Evolutionary conservation across 1,139 yeast species (phyloP).

Genomic region (Eremothecium coryli): DNA sequence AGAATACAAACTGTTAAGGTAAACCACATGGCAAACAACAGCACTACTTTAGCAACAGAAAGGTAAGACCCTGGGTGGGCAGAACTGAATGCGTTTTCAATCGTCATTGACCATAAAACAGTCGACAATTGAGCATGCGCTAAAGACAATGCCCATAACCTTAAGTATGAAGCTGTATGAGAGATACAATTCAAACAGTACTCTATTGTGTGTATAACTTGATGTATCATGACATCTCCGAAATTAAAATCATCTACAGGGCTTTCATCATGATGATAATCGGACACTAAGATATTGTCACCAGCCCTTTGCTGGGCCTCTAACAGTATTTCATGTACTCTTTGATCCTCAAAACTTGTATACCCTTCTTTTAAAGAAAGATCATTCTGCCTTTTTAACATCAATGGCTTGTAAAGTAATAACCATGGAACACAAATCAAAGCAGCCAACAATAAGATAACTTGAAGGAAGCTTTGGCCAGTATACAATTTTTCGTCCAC

Average conservation of each 20-base stretch:
- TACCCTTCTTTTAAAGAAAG: slow-evolving; percentile 24
- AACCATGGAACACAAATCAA: slow-evolving; percentile 71
- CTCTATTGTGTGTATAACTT: slow-evolving; percentile 71
- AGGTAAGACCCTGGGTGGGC: slow-evolving; percentile 29
- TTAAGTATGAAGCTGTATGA: slow-evolving; percentile 68
- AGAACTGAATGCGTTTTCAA: slow-evolving; percentile 45
- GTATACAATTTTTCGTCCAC: slow-evolving; percentile 57
- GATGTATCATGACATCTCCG: slow-evolving; percentile 72
- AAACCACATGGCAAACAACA: slow-evolving; percentile 72
- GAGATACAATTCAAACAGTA: slow-evolving; percentile 72
- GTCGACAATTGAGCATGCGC: slow-evolving; percentile 73
- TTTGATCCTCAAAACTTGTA: slow-evolving; percentile 31
- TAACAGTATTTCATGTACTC: slow-evolving; percentile 36
- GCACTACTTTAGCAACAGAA: slow-evolving; percentile 30
- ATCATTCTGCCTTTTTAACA: slow-evolving; percentile 26
- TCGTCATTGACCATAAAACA: slow-evolving; percentile 73
- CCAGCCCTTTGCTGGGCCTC: slow-evolving; percentile 32
- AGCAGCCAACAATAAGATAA: slow-evolving; percentile 50
- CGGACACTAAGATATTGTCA: slow-evolving; percentile 26
- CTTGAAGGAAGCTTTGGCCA: slow-evolving; percentile 57
- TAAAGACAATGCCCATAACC: slow-evolving; percentile 71
- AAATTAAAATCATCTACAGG: slow-evolving; percentile 51
- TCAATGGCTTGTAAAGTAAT: slow-evolving; percentile 57
- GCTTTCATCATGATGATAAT: slow-evolving; percentile 36
- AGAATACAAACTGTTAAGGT: slow-evolving; percentile 60